Evolutionary conservation across 108 stramenopile genomes (phyloP).

Genomic region (Nannochloropsis gaditana): DNA sequence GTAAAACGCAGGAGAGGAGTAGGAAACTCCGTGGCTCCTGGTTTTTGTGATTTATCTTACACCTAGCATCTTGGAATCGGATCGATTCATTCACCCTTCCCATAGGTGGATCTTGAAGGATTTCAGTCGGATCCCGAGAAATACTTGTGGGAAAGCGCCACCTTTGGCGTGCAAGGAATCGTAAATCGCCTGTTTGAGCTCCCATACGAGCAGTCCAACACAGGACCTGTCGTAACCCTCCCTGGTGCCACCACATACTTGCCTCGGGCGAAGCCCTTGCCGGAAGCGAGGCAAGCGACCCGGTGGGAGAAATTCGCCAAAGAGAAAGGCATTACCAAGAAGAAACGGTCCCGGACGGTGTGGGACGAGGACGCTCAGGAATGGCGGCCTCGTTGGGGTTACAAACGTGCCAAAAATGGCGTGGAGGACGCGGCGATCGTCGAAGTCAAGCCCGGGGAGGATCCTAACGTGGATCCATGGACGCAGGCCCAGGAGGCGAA

Average conservation of each 20-base stretch:
- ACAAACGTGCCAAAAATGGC: constrained; percentile 54
- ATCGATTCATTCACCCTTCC: background rate
- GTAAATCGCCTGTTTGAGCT: constrained; percentile 43
- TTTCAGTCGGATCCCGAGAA: constrained; percentile 20
- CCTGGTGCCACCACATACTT: constrained; percentile 34
- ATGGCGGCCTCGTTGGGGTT: constrained; percentile 57
- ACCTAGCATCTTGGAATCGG: no score
- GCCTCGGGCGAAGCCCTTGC: constrained; percentile 49
- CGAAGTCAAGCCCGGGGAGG: constrained; percentile 52
- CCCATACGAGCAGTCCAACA: constrained; percentile 41
- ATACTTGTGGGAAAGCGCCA: constrained; percentile 29
- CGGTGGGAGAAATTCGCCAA: constrained; percentile 59
- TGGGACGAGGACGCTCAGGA: constrained; percentile 58
- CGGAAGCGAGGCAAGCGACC: constrained; percentile 53
- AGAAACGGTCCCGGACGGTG: constrained; percentile 54
- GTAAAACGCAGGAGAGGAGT: no score
- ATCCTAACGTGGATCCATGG: constrained; percentile 50
- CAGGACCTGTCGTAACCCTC: constrained; percentile 46
- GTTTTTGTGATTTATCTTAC: no score
- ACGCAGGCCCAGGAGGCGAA: constrained; percentile 48
- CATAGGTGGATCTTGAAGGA: background rate
- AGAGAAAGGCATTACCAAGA: constrained; percentile 59
- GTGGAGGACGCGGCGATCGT: constrained; percentile 53
- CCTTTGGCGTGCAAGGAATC: constrained; percentile 30
- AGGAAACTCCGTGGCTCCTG: no score